These are phyloP conservation scores for Daldinia sp. DNA, from an alignment of 2,329 filamentous ascomycete genomes.

Conservation along the genomic window DNA sequence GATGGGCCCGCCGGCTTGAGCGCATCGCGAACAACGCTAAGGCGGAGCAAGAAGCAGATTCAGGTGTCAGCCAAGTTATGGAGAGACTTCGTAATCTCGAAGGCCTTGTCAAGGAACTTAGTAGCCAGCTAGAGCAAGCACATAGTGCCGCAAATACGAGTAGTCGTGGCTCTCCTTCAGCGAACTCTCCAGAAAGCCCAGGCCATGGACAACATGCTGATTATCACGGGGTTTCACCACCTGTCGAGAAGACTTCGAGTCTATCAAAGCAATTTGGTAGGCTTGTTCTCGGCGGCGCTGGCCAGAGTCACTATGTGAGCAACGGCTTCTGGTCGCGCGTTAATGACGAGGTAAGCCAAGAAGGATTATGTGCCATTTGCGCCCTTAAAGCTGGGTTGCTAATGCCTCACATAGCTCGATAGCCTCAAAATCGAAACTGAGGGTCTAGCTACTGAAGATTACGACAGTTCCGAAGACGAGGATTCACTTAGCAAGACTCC, in stretches of 20 bases:
- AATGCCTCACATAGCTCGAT: slow-evolving; percentile 55
- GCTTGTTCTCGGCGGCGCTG: slow-evolving; percentile 60
- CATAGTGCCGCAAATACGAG: slow-evolving; percentile 49
- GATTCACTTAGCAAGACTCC: slow-evolving; percentile 48
- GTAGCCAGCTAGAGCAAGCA: slow-evolving; percentile 60
- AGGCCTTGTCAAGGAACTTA: slow-evolving; percentile 63
- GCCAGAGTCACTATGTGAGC: slow-evolving; percentile 61
- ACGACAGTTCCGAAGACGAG: slow-evolving; percentile 57
- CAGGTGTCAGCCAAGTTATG: slow-evolving; percentile 57
- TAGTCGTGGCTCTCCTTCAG: slow-evolving; percentile 46
- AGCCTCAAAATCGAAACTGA: slow-evolving; percentile 58
- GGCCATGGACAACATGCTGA: slow-evolving; percentile 43
- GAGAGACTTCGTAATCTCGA: slow-evolving; percentile 64
- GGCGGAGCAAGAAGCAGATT: slow-evolving; percentile 48
- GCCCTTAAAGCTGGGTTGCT: slow-evolving; percentile 33
- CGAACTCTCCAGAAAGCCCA: slow-evolving; percentile 50
- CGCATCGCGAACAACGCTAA: slow-evolving; percentile 55
- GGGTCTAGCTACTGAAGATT: slow-evolving; percentile 51
- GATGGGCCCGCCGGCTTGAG: slow-evolving; percentile 66
- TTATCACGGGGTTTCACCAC: slow-evolving; percentile 16
- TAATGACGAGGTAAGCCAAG: slow-evolving; percentile 63
- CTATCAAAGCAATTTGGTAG: slow-evolving; percentile 61
- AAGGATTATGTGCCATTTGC: not conserved
- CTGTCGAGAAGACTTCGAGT: slow-evolving; percentile 16
- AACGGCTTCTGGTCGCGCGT: slow-evolving; percentile 68